Evolutionary conservation across 495 filamentous ascomycete genomes (phyloP).

Genomic region (Penicillium lagena): DNA sequence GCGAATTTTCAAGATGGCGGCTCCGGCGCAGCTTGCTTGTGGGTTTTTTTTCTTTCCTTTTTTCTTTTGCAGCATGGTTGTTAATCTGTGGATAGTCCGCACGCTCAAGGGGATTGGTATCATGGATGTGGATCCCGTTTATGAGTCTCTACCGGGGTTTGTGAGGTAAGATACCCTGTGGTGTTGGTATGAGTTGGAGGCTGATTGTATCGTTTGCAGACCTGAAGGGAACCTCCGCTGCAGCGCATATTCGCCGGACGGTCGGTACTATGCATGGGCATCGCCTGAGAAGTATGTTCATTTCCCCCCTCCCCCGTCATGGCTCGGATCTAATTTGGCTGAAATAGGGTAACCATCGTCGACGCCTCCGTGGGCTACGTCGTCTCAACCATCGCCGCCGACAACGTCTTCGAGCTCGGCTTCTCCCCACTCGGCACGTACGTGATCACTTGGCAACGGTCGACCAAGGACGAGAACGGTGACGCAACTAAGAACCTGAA

Average conservation of each 20-base stretch:
- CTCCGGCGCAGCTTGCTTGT: conserved; percentile 86
- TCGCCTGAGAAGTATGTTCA: conserved; percentile 64
- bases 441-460: conserved; percentile 94
- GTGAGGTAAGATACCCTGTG: conserved; percentile 41
- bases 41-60: conserved; percentile 21
- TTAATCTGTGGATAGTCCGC: conserved; percentile 51
- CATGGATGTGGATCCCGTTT: conserved; percentile 82
- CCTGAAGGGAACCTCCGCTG: conserved; percentile 93
- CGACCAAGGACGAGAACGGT: conserved; percentile 84
- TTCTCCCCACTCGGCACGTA: conserved; percentile 91
- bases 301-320: not conserved
- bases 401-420: conserved; percentile 85
- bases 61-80: not conserved
- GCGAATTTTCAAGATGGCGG: conserved; percentile 57
- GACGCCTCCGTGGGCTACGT: conserved; percentile 76
- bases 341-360: conserved; percentile 65
- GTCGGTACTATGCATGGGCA: conserved; percentile 93
- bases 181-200: conserved; percentile 1
- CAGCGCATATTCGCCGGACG: conserved; percentile 88
- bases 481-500: conserved; percentile 94
- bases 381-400: conserved; percentile 63
- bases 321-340: no score
- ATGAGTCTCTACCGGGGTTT: conserved; percentile 80
- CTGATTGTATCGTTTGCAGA: conserved; percentile 34
- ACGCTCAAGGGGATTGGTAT: conserved; percentile 94